Conservation (phyloP, 2,329 filamentous ascomycete genomes). For the Corynespora cassiicola region DNA sequence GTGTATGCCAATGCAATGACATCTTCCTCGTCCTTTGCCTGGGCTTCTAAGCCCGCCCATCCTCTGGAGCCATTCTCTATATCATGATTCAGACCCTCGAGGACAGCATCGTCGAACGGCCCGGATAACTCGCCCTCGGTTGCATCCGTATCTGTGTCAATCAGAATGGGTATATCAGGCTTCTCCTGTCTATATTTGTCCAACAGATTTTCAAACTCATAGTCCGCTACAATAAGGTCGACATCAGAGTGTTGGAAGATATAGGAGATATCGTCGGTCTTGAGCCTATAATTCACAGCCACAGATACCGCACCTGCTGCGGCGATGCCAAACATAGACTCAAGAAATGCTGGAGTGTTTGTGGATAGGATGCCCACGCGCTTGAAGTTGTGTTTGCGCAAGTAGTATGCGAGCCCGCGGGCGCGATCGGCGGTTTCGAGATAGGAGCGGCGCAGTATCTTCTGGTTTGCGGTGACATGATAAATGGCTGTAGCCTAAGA, state of each 20-base stretch:
- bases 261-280: constrained; percentile 85
- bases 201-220: constrained; percentile 77
- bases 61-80: constrained; percentile 68
- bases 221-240: constrained; percentile 85
- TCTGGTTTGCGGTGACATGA: constrained; percentile 80
- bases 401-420: constrained; percentile 84
- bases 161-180: constrained; percentile 71
- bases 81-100: constrained; percentile 81
- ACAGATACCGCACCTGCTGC: constrained; percentile 83
- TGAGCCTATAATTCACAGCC: constrained; percentile 75
- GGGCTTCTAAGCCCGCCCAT: constrained; percentile 78
- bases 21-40: constrained; percentile 77
- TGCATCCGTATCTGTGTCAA: constrained; percentile 85
- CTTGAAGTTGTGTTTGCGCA: constrained; percentile 75
- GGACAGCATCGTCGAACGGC: constrained; percentile 81
- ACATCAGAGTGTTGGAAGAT: constrained; percentile 89
- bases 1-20: constrained; percentile 91
- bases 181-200: constrained; percentile 68
- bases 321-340: constrained; percentile 85
- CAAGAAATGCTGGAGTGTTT: constrained; percentile 94
- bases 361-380: constrained; percentile 86
- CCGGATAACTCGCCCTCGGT: constrained; percentile 76
- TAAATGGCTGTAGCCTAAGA: constrained; percentile 81
- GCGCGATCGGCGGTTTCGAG: constrained; percentile 84
- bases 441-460: constrained; percentile 78